Percentiles rank a stretch among this genome's conserved stretches.
phyloP scores from a whole-genome alignment of 495 filamentous ascomycete genomes.

The Penicillium salamii region DNA sequence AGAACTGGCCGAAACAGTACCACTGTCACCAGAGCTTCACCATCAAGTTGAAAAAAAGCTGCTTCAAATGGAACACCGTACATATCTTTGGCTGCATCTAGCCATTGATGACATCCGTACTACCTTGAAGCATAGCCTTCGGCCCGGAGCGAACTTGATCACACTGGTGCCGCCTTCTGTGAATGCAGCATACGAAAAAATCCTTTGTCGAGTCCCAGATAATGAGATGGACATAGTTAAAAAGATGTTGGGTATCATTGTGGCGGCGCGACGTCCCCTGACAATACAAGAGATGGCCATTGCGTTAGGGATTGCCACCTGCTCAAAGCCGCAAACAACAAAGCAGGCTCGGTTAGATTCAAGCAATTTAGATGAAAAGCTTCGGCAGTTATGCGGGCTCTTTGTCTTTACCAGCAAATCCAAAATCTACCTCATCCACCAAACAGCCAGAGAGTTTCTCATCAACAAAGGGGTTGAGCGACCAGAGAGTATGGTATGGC shows the following conservation, averaged over 20 bases:
- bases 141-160: conserved; percentile 15
- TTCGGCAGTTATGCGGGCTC: conserved; percentile 36
- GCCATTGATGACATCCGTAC: conserved; percentile 18
- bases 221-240: too few species aligned
- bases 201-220: conserved; percentile 18
- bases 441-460: conserved; percentile 33
- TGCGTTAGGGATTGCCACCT: conserved; percentile 33
- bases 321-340: conserved; percentile 14
- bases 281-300: conserved; percentile 35
- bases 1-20: neutral
- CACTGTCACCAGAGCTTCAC: conserved; percentile 1
- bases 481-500: too few species aligned
- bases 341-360: conserved; percentile 22
- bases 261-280: conserved; percentile 33
- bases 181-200: conserved; percentile 27
- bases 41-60: conserved; percentile 7
- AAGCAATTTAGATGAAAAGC: conserved; percentile 10
- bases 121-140: too few species aligned
- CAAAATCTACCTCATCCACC: conserved; percentile 34
- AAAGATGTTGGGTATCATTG: conserved; percentile 35
- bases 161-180: conserved; percentile 16
- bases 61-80: conserved; percentile 19
- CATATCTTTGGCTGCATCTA: conserved; percentile 36
- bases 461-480: too few species aligned
- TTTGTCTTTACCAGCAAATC: conserved; percentile 38